Conservation (phyloP, 305 asterid genomes). For the Ilex paraguariensis region DNA sequence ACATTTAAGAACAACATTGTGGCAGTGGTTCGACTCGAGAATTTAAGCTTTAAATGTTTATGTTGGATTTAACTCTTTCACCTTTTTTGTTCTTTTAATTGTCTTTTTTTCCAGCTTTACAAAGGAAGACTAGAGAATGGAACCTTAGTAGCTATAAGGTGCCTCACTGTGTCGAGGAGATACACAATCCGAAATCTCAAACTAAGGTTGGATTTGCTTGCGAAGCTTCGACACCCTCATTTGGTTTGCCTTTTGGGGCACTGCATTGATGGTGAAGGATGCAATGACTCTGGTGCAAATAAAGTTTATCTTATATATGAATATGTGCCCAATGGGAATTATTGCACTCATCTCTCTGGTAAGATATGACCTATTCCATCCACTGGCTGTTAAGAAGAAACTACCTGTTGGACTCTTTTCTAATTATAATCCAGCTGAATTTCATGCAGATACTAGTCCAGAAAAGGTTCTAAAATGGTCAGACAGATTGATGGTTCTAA, state of each 20-base stretch:
- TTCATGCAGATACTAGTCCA: constrained; percentile 36
- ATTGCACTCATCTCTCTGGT: background rate
- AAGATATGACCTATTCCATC: too few relatives aligned
- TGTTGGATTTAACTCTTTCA: too few relatives aligned
- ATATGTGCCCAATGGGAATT: background rate
- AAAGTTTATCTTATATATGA: background rate
- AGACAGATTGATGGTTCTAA: constrained; percentile 52
- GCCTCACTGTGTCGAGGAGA: constrained; percentile 43
- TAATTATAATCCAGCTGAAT: background rate
- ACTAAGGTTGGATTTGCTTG: constrained; percentile 54
- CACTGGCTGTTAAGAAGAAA: too few relatives aligned
- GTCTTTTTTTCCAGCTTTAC: constrained; percentile 37
- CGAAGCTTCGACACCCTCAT: constrained; percentile 63
- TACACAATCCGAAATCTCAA: constrained; percentile 58
- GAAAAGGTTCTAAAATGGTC: constrained; percentile 57
- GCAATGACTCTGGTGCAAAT: constrained; percentile 27
- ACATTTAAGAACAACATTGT: too few relatives aligned
- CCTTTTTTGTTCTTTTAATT: too few relatives aligned
- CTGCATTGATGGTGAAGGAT: constrained; percentile 45
- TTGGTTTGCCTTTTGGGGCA: constrained; percentile 71
- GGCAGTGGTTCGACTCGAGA: too few relatives aligned
- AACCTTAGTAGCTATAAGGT: constrained; percentile 41
- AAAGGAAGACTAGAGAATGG: constrained; percentile 54
- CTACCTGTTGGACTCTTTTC: constrained; percentile 2
- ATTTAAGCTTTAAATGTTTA: too few relatives aligned